Base-by-base conservation (phyloP, 192 early-diverging fungal genomes). In the Backusella circina region DNA sequence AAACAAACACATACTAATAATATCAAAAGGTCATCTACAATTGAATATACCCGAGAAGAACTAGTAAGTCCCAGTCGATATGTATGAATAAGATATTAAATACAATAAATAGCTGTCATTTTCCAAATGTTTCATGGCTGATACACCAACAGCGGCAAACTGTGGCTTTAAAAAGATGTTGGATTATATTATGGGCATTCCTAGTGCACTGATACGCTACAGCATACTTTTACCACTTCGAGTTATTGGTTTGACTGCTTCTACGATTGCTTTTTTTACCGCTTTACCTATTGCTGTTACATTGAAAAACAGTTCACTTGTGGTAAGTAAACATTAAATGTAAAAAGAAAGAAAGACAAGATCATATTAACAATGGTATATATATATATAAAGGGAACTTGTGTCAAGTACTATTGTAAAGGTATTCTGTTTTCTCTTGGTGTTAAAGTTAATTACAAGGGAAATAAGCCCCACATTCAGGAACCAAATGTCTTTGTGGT, bases 401-500 rank as follows among this genome's bases (percentile, higher is more conserved):
- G 64, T n/a, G 76, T 77, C 35, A 73, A 73, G 21, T 77, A 51
- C 23, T 77, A 77, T 35, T 73, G 71, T 51, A 72, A 73, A 67
- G 70, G 71, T 12, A 73, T 77, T 35, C 38, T 77, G 6, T 44
- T 77, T 36, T 77, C 76, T 30, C 35, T 77, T 4, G 76, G 76
- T 35, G 71, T 72, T 15, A 36, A 44, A 28, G 36, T 71, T 12
- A 28, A 61, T 13, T 73, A 77, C 44, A 35, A 65, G 4, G 76
- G 76, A 5, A n/a, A 67, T 30, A 77, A 77, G 33, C 71, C 70
- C 1, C 5, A 10, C 16, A 26, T 77, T 5, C 64, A 66, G 26
- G 76, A 77, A 67, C 71, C 76, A 39, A 44, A 72, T 73, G 76
- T 77, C 4, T 77, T 77, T 77, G 76, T 72, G 10, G 75, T 76